Conservation (phyloP, 345 rosid genomes). For the Eutrema heterophyllum region DNA sequence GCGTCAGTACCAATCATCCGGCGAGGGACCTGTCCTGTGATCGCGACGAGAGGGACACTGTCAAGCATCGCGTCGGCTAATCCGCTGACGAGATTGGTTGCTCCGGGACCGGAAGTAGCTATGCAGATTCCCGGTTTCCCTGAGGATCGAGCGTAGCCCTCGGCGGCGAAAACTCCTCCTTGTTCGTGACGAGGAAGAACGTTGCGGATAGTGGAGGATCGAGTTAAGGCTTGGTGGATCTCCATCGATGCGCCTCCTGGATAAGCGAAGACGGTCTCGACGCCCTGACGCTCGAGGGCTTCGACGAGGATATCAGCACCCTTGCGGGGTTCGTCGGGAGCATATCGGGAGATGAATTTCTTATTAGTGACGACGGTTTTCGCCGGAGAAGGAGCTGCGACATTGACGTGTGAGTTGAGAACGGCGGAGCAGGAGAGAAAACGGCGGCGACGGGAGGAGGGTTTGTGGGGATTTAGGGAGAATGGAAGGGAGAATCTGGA, state of each 20-base stretch:
- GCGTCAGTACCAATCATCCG: slow-evolving; percentile 95
- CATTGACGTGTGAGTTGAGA: slow-evolving; percentile 15
- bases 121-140: slow-evolving; percentile 88
- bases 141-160: slow-evolving; percentile 87
- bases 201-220: slow-evolving; percentile 66
- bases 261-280: slow-evolving; percentile 75
- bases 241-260: slow-evolving; percentile 98
- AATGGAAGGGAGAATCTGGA: slow-evolving; percentile 31
- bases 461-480: slow-evolving; percentile 12
- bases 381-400: not conserved
- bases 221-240: slow-evolving; percentile 98
- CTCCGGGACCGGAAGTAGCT: slow-evolving; percentile 96
- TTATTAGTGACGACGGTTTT: not conserved
- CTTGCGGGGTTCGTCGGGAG: slow-evolving; percentile 73
- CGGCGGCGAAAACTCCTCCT: slow-evolving; percentile 93
- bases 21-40: slow-evolving; percentile 90
- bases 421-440: slow-evolving; percentile 35
- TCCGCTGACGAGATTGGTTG: slow-evolving; percentile 85
- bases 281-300: slow-evolving; percentile 87
- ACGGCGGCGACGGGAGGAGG: slow-evolving; percentile 27
- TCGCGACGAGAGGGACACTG: slow-evolving; percentile 85
- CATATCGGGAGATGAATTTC: slow-evolving; percentile 39
- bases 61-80: slow-evolving; percentile 89
- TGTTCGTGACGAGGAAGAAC: slow-evolving; percentile 97
- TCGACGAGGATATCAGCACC: slow-evolving; percentile 94